Base-by-base conservation (phyloP, 1,284 basidiomycete species). In the Anthracocystis walkeri region DNA sequence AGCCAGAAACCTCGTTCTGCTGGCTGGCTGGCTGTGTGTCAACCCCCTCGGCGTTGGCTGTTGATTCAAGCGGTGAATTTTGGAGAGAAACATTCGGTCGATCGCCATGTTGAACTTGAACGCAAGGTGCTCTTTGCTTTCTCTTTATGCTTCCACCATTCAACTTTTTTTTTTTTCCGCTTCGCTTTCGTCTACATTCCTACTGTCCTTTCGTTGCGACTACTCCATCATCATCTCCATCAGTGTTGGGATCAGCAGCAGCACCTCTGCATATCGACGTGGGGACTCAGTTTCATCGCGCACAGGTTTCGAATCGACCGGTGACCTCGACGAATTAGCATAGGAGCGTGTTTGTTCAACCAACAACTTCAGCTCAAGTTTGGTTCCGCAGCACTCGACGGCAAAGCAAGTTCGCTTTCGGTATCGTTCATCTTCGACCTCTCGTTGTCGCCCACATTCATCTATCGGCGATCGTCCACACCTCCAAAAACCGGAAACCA, bases 31-130 rank as follows among this genome's bases (percentile, higher is more conserved):
- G 12, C 12, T 38, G 35, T 2, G 14, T 38, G 35, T 2, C 33
- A 5, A 7, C 6, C 12, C 11, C 33, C 7, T 38, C 35, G 35
- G 35, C 35, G 35, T 38, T 27, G 46, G 14, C n/a, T 49, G 27
- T 31, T 50, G 48, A n/a, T 33, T 49, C 11, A 25, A 48, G 33
- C 49, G 49, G 49, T 12, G 31, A 38, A 50, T 33, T 51, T 25
- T 29, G 7, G n/a, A 20, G n/a, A 40, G 33, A 52, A 21, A 38
- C 31, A 25, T 52, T 20, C 21, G 12, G 35, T 52, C 50, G 50
- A 52, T 52, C 50, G 50, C 50, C 33, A 52, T 35, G 49, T 50
- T 35, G n/a, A 20, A n/a, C 27, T n/a, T 4, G 23, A 33, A 21
- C 50, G 21, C 31, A n/a, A 2, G 18, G 31, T 12, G 7, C 12